Evolutionary conservation across 352 stramenopile genomes (phyloP).

Genomic region (Thraustochytrium sp.): DNA sequence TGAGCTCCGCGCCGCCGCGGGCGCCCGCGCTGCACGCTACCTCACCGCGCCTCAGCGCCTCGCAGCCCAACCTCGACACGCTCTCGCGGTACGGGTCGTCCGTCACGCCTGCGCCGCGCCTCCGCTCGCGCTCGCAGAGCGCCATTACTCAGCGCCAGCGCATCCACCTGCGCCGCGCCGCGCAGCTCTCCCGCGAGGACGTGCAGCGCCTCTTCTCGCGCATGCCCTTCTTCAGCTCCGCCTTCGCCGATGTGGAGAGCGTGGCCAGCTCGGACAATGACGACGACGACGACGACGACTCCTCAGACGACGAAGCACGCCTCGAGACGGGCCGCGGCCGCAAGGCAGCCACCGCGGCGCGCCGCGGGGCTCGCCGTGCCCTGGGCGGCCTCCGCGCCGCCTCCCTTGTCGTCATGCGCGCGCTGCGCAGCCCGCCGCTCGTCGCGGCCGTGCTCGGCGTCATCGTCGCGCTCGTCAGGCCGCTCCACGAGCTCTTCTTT

Average conservation of each 20-base stretch:
- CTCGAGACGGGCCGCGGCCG: not conserved
- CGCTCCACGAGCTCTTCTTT: constrained; percentile 1
- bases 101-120: not conserved
- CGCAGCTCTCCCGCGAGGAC: not conserved
- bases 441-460: constrained; percentile 21
- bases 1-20: not conserved
- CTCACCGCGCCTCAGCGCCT: not conserved
- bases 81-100: not conserved
- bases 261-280: not conserved
- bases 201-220: constrained; percentile 3
- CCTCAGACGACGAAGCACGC: not conserved
- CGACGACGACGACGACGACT: not conserved
- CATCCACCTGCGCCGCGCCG: not conserved
- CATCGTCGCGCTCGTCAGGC: not conserved
- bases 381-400: not conserved
- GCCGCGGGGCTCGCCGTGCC: too few relatives aligned
- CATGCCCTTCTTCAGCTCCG: not conserved
- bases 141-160: not conserved
- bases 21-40: not conserved
- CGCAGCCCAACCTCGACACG: not conserved
- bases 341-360: not conserved
- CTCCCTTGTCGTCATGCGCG: not conserved
- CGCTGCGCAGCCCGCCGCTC: not conserved
- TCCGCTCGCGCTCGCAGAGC: not conserved
- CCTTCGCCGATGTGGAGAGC: not conserved